Evolutionary conservation across 1,139 yeast species (phyloP), one percentile per base, ranked within the genome.

Genomic region (Scheffersomyces titani): DNA sequence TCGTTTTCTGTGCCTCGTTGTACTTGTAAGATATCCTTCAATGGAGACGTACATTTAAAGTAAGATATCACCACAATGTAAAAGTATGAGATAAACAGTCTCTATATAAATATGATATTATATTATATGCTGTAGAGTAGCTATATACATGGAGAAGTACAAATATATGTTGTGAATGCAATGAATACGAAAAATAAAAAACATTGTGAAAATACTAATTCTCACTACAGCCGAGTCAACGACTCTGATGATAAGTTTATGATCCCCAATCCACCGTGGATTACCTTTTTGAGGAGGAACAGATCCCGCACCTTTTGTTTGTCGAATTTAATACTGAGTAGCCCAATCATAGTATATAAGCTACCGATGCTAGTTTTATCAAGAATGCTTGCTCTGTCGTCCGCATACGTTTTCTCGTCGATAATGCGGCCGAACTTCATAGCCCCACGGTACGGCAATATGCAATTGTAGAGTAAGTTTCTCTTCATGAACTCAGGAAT

Each of bases 1-100:
- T 94, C 65, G 98, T 96, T 0, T 96, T 96, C 74, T 96, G 98
- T 71, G 98, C 99, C 3, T 91, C 97, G 59, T 82, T 96, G 61
- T 94, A 96, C 71, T 78, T 94, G 63, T 92, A 81, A n/a, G 59
- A 20, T 44, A 19, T 30, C 11, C 24, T 19, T 19, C n/a, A 46
- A n/a, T 46, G 19, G 11, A 46, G 24, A 22, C 24, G 6, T 22
- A 5, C 24, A 22, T 22, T 22, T 22, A 22, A 5, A 5, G 40
- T 30, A 30, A 30, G 2, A 30, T 30, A 30, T 30, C n/a, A n/a
- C n/a, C n/a, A n/a, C n/a, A n/a, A n/a, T n/a, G n/a, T n/a, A n/a
- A n/a, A n/a, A n/a, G n/a, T n/a, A n/a, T n/a, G n/a, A n/a, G n/a
- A n/a, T n/a, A n/a, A n/a, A n/a, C n/a, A n/a, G n/a, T n/a, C n/a